Evolutionary conservation across 2,329 filamentous ascomycete species (phyloP).

Genomic region (Fusarium oxysporum): DNA sequence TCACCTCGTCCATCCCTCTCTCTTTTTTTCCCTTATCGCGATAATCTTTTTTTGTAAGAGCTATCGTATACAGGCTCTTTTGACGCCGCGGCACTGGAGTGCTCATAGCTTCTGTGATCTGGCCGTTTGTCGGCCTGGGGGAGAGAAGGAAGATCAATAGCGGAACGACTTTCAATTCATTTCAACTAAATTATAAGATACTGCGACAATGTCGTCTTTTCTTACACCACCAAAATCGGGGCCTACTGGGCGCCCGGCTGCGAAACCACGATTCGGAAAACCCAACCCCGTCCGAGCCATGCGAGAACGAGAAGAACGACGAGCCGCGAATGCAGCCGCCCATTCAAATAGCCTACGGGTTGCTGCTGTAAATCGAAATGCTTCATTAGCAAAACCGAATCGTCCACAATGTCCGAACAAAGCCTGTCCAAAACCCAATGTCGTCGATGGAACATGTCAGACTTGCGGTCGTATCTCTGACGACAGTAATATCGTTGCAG

Average conservation of each 20-base stretch:
- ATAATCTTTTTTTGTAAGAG: slow-evolving; percentile 21
- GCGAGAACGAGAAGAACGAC: slow-evolving; percentile 62
- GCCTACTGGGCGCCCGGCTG: slow-evolving; percentile 42
- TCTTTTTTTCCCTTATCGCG: slow-evolving; percentile 25
- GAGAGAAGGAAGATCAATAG: slow-evolving; percentile 9
- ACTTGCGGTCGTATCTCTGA: slow-evolving; percentile 87
- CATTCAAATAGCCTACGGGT: slow-evolving; percentile 43
- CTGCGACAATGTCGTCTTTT: slow-evolving; percentile 59
- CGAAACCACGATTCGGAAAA: slow-evolving; percentile 57
- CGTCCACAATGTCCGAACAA: slow-evolving; percentile 68
- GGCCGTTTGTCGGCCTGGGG: slow-evolving; percentile 33
- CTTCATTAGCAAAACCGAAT: slow-evolving; percentile 50
- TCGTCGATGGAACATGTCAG: slow-evolving; percentile 77
- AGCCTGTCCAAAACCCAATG: slow-evolving; percentile 69
- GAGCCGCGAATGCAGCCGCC: slow-evolving; percentile 51
- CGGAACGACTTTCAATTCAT: not conserved
- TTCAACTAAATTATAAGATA: slow-evolving; percentile 1
- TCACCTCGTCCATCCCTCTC: slow-evolving; percentile 10
- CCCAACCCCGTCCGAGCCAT: slow-evolving; percentile 64
- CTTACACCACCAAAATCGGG: slow-evolving; percentile 56
- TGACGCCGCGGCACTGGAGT: slow-evolving; percentile 4
- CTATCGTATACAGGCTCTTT: not conserved
- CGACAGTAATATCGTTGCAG: slow-evolving; percentile 89
- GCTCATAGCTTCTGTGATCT: not conserved
- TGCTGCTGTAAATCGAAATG: slow-evolving; percentile 47